Base-by-base conservation (phyloP, 1,139 yeast species). In the Debaryomyces sp. region DNA sequence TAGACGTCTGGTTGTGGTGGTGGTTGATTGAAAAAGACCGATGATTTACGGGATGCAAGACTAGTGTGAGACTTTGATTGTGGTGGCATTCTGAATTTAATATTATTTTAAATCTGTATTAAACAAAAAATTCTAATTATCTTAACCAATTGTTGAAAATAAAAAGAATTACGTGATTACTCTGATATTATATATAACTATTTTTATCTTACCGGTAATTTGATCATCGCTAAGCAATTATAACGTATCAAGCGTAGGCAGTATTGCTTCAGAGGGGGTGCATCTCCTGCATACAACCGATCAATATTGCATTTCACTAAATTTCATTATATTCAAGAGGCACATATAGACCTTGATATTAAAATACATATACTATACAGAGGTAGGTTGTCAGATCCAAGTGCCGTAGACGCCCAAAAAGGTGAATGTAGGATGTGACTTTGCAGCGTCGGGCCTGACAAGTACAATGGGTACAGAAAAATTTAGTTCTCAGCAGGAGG, bases 1-100 rank as follows among this genome's bases (percentile, higher is more conserved):
- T 83, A 87, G 12, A 81, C 73, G 54, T 75, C 80, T 1, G 80
- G 78, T 45, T 72, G 77, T 6, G 81, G 78, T 13, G 75, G 73
- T 45, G 66, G 67, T 43, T 69, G 71, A 35, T 69, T 54, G 51
- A 69, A 64, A 61, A 72, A 70, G 56, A 75, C 71, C 15, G 72
- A 65, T 15, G 75, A 70, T 6, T 74, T 72, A 50, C 69, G 70
- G 18, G 75, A 68, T 39, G 74, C 64, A 54, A 76, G 70, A 55
- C 68, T 72, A 22, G 77, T 70, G 56, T 73, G 71, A 2, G 78
- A 71, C 52, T 59, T 63, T 32, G 49, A 45, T 51, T 59, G 51
- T 32, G 53, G 54, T 35, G 58, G 56, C 52, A 52, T 53, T 22
- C 15, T 44, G 21, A 34, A 10, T 18, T 30, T 35, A n/a, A n/a